These are phyloP conservation scores for Ilyonectria destructans DNA, from an alignment of 2,329 filamentous ascomycete genomes.

Conservation along the genomic window DNA sequence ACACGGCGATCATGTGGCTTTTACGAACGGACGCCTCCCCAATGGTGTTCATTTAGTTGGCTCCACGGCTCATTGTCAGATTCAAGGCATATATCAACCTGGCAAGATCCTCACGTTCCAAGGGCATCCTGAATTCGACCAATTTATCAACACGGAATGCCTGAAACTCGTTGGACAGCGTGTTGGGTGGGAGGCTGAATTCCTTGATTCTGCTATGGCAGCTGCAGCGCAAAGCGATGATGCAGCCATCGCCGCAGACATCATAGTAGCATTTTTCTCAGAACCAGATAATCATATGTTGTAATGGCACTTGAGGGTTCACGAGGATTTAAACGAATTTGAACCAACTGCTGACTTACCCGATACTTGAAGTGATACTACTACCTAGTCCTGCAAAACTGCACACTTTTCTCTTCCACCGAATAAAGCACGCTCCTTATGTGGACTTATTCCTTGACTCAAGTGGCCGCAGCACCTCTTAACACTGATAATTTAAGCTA, in stretches of 20 bases:
- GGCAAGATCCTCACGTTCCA: constrained; percentile 9
- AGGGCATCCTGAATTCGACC: constrained; percentile 22
- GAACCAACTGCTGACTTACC: too few relatives aligned
- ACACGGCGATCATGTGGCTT: constrained; percentile 5
- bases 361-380: too few relatives aligned
- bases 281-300: neutral
- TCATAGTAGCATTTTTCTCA: constrained; percentile 17
- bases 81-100: constrained; percentile 17
- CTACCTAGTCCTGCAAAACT: too few relatives aligned
- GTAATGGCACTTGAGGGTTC: neutral
- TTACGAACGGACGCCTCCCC: neutral
- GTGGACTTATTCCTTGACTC: too few relatives aligned
- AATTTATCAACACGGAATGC: constrained; percentile 14
- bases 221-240: constrained; percentile 8
- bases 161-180: constrained; percentile 12
- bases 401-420: too few relatives aligned
- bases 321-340: neutral
- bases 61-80: constrained; percentile 1
- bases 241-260: constrained; percentile 14
- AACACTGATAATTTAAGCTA: too few relatives aligned
- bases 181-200: constrained; percentile 10
- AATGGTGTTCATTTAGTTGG: neutral
- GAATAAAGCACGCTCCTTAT: too few relatives aligned
- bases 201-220: constrained; percentile 9
- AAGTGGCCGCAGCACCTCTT: too few relatives aligned